Evolutionary conservation across 2,329 filamentous ascomycete species (phyloP).

Genomic region (Alternaria conjuncta): DNA sequence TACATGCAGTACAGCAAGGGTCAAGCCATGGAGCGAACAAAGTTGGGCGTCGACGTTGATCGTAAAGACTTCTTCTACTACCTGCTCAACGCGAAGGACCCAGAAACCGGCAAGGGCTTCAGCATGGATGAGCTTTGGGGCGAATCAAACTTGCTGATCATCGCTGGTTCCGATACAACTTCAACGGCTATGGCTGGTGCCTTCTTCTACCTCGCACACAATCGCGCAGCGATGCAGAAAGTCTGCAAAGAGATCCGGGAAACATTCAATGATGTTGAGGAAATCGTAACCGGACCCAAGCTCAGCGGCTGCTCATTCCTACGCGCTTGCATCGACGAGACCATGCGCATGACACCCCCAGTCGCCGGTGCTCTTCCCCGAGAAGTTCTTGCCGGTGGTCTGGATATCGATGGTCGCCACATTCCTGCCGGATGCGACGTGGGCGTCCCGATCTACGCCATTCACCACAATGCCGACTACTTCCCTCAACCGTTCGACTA

Average conservation of each 20-base stretch:
- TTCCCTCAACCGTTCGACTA: constrained; percentile 48
- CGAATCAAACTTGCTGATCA: constrained; percentile 58
- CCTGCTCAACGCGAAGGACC: constrained; percentile 55
- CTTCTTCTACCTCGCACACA: constrained; percentile 55
- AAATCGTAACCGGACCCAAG: constrained; percentile 46
- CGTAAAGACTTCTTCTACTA: constrained; percentile 58
- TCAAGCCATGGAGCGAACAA: constrained; percentile 52
- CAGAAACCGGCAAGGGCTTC: constrained; percentile 54
- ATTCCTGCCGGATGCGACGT: constrained; percentile 47
- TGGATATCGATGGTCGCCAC: constrained; percentile 45
- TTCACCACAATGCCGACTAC: constrained; percentile 50
- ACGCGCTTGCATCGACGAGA: constrained; percentile 51
- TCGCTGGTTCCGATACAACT: constrained; percentile 56
- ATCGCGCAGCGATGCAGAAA: constrained; percentile 42
- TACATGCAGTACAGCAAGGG: constrained; percentile 54
- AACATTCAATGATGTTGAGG: constrained; percentile 44
- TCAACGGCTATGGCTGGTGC: constrained; percentile 51
- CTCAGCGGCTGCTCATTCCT: constrained; percentile 44
- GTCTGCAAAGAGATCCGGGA: constrained; percentile 44
- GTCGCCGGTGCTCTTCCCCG: constrained; percentile 49
- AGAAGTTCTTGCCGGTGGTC: constrained; percentile 46
- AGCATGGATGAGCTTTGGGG: constrained; percentile 56
- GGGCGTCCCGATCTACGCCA: constrained; percentile 47
- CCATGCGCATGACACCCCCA: constrained; percentile 50
- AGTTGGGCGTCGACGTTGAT: constrained; percentile 49